These are phyloP conservation scores for Sugiyamaella lignohabitans DNA, from an alignment of 805 yeast species.

Conservation along the genomic window DNA sequence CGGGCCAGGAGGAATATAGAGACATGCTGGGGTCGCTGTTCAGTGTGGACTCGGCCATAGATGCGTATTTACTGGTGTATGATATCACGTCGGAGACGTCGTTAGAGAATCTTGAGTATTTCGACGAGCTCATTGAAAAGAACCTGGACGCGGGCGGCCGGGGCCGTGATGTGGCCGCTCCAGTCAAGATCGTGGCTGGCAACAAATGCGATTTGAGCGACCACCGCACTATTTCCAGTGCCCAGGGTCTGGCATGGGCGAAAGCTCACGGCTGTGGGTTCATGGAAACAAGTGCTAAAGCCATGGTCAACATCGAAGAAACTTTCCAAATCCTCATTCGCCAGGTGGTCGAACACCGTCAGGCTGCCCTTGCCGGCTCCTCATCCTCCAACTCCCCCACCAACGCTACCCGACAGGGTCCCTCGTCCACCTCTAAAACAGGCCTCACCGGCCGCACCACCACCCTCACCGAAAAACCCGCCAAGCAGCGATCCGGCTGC, in stretches of 20 bases:
- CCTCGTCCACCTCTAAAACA: too few relatives aligned
- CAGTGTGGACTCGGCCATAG: constrained; percentile 25
- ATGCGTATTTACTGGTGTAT: constrained; percentile 31
- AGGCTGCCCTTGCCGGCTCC: too few relatives aligned
- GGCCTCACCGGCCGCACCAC: too few relatives aligned
- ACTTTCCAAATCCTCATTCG: constrained; percentile 64
- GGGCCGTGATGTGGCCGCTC: constrained; percentile 34
- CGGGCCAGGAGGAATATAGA: constrained; percentile 73
- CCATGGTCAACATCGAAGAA: constrained; percentile 75
- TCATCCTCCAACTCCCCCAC: too few relatives aligned
- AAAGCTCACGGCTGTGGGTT: constrained; percentile 59
- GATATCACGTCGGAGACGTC: constrained; percentile 29
- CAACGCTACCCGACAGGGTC: too few relatives aligned
- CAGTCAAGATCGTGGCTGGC: constrained; percentile 67
- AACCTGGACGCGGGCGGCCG: constrained; percentile 55
- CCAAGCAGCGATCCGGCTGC: too few relatives aligned
- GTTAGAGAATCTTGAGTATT: constrained; percentile 28
- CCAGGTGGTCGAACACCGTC: constrained; percentile 34
- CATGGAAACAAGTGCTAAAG: constrained; percentile 85
- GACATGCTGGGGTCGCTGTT: constrained; percentile 44
- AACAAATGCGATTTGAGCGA: constrained; percentile 58
- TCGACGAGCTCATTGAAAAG: constrained; percentile 44
- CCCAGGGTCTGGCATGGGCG: constrained; percentile 53
- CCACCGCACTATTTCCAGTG: constrained; percentile 49
- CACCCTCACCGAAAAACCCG: too few relatives aligned